Base-by-base conservation (phyloP, 2,329 filamentous ascomycete species). In the Penicillium fuscoglaucum region DNA sequence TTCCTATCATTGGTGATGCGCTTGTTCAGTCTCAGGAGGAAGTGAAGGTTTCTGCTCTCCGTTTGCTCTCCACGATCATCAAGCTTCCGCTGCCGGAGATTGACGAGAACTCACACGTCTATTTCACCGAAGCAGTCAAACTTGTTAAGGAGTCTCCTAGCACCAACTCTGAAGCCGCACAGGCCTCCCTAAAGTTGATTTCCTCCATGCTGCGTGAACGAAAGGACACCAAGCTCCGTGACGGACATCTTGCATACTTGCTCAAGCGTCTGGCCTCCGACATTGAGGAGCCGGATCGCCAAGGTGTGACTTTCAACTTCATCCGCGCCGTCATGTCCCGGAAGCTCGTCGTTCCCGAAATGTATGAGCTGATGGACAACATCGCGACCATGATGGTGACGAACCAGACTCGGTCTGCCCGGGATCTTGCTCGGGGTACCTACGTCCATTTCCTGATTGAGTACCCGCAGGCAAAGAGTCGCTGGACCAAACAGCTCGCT, bases 381-480 rank as follows among this genome's bases (percentile, higher is more conserved):
- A 88, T 96, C 31, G 91, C 91, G 47, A 88, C 85, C 4, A 89
- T 97, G 73, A 98, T 98, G 93, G 90, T 99, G 57, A 96, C 90
- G 45, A 98, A 98, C 71, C 91, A 96, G 62, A 93, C 96, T 66
- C 89, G 90, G 66, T 87, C 90, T 63, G 93, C 93, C 2, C 86
- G 95, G 52, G 91, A 97, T 72, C 81, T 96, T 39, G 93, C 93
- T 15, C 84, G 95, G 57, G 91, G 91, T 21, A 89, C 91, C 15
- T 99, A 96, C 75, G 89, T 96, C 74, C 91, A 97, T 66, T 99
- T 99, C 77, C 80, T 99, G 56, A 86, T 93, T 64, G 92, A 97
- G 54, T 99, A 97, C 70, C 93, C 95, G 0, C 95, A 98, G 73
- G 91, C 90, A 68, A 93, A 92, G 75, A 90, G 87, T 62, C 84